These are phyloP conservation scores for Lumnitzera racemosa DNA, from an alignment of 345 rosid genomes.

Conservation along the genomic window DNA sequence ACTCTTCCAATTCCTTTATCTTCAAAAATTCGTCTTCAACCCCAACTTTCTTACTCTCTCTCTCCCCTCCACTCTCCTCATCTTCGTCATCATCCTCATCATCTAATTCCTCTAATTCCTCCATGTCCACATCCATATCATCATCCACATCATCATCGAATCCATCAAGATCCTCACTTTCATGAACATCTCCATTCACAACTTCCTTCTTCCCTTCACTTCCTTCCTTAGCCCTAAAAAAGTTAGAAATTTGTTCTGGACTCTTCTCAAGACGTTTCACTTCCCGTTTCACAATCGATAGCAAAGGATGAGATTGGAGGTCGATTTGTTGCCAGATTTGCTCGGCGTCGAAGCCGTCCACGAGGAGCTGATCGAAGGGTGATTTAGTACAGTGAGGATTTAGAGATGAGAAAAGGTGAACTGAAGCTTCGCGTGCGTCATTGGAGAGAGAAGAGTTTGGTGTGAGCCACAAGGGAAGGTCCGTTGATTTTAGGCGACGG, in stretches of 20 bases:
- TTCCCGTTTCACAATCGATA: slow-evolving; percentile 48
- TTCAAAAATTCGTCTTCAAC: slow-evolving; percentile 82
- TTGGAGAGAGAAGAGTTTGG: slow-evolving; percentile 44
- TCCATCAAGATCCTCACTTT: slow-evolving; percentile 25
- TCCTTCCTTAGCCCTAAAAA: slow-evolving; percentile 15
- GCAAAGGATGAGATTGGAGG: slow-evolving; percentile 55
- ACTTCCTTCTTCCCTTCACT: slow-evolving; percentile 8
- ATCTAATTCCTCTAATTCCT: slow-evolving; percentile 7
- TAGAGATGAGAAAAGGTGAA: slow-evolving; percentile 47
- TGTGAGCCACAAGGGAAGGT: slow-evolving; percentile 62
- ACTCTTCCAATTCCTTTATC: slow-evolving; percentile 64
- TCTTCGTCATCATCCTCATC: slow-evolving; percentile 10
- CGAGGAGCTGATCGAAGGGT: slow-evolving; percentile 57
- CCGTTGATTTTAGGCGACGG: slow-evolving; percentile 48
- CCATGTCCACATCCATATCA: slow-evolving; percentile 16
- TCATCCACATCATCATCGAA: slow-evolving; percentile 26
- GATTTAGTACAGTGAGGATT: slow-evolving; percentile 49
- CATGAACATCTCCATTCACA: slow-evolving; percentile 25
- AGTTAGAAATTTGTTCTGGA: slow-evolving; percentile 39
- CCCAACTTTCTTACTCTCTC: slow-evolving; percentile 22
- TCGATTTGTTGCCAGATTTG: slow-evolving; percentile 99
- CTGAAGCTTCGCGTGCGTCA: slow-evolving; percentile 51
- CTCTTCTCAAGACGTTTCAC: slow-evolving; percentile 46
- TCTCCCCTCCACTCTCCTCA: slow-evolving; percentile 16
- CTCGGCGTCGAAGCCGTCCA: slow-evolving; percentile 79